phyloP scores from a whole-genome alignment of 2,329 filamentous ascomycete genomes.

The Monilinia aucupariae region DNA sequence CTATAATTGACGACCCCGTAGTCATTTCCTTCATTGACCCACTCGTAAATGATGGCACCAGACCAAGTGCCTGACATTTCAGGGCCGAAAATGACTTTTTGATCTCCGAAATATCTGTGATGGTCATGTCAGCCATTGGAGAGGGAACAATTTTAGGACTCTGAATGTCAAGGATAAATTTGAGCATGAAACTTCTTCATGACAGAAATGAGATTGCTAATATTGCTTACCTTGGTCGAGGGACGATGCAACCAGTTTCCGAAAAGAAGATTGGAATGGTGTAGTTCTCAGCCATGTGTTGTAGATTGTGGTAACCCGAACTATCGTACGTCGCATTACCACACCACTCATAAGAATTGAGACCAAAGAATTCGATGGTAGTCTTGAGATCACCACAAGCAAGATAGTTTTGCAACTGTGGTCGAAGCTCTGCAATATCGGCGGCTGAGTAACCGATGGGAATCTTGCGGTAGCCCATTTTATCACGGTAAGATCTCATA shows the following conservation, averaged over 20 bases:
- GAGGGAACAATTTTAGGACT: constrained; percentile 33
- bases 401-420: constrained; percentile 65
- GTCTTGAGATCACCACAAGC: constrained; percentile 64
- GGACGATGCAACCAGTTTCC: constrained; percentile 68
- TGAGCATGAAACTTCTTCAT: no score
- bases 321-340: constrained; percentile 50
- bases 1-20: constrained; percentile 78
- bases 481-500: constrained; percentile 47
- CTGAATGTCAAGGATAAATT: not conserved
- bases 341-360: constrained; percentile 64
- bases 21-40: constrained; percentile 77
- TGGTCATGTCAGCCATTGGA: constrained; percentile 39
- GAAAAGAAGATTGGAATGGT: constrained; percentile 78
- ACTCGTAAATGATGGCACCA: constrained; percentile 81
- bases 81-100: constrained; percentile 68
- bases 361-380: constrained; percentile 57
- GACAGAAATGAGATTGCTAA: not conserved
- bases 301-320: constrained; percentile 63
- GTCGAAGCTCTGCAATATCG: constrained; percentile 63
- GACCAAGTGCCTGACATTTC: constrained; percentile 68
- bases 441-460: constrained; percentile 57
- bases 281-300: constrained; percentile 59
- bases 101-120: constrained; percentile 57
- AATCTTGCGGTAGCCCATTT: constrained; percentile 44
- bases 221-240: constrained; percentile 43